Evolutionary conservation across 768 basidiomycete genomes (phyloP), one percentile per base, ranked within the genome.

Genomic region (Mycena metata): DNA sequence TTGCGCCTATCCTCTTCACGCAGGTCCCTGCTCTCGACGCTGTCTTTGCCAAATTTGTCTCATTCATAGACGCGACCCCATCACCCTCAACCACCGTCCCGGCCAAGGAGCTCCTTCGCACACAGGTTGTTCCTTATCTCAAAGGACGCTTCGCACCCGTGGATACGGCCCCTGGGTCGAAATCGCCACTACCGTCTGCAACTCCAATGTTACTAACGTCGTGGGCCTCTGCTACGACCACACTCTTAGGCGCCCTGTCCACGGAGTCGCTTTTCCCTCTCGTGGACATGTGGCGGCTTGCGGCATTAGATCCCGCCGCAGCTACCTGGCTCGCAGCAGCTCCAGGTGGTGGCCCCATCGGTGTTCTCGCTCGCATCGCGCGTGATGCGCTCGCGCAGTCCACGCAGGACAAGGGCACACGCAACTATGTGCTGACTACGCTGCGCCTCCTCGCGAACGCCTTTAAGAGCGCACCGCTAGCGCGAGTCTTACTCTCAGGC

Each of bases 201-300:
- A 76, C 82, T 16, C 70, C 84, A 0, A 74, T 78, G 1, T 72
- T 85, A 5, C 79, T 89, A n/a, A 75, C 76, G 11, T 73, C 79
- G 3, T 93, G 89, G 89, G 76, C 84, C 0, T 79, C 82, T 15
- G 80, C 82, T 4, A 89, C 89, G 5, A 73, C 70, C 7, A 73
- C 78, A 0, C 78, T 95, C 2, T 75, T 76, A 0, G 64, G 76
- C 12, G 80, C 79, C 4, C 85, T 96, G 1, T 83, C 87, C 0
- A 61, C 83, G 0, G 82, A 84, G 11, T 81, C 87, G 43, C 82
- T 95, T 35, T 97, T 96, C 81, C 95, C 96, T 0, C 76, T 96
- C 6, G 85, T 90, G 13, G 96, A 97, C 74, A 83, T 96, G 70
- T 93, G 94, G 91, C 85, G 95, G 1, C 83, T 96, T 12, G 91